These are phyloP conservation scores for Fraxinus pennsylvanica DNA, from an alignment of 257 asterid genomes.

Conservation along the genomic window DNA sequence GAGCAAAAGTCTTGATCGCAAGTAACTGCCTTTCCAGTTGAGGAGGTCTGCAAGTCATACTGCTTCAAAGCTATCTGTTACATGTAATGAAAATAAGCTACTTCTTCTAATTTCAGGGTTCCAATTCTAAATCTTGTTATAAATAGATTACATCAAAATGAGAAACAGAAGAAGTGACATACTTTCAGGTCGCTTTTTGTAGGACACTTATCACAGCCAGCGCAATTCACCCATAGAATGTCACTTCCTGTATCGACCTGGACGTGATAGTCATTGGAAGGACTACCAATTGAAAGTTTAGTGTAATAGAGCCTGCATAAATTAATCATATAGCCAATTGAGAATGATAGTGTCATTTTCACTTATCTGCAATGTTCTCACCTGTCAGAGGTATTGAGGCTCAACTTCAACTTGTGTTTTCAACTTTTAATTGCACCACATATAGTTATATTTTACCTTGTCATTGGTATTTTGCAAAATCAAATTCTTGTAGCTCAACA, in stretches of 20 bases:
- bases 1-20: slow-evolving; percentile 59
- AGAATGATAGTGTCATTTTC: background rate
- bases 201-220: slow-evolving; percentile 52
- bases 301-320: slow-evolving; percentile 61
- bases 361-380: background rate
- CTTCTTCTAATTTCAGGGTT: slow-evolving; percentile 9
- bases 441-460: background rate
- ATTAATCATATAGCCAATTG: slow-evolving; percentile 12
- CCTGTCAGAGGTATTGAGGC: background rate
- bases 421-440: background rate
- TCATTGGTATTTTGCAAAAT: background rate
- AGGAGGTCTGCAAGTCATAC: slow-evolving; percentile 50
- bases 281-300: slow-evolving; percentile 54
- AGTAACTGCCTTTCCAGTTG: slow-evolving; percentile 43
- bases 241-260: slow-evolving; percentile 79
- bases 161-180: slow-evolving; percentile 19
- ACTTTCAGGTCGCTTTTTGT: slow-evolving; percentile 53
- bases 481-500: background rate
- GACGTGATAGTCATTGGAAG: slow-evolving; percentile 56
- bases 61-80: slow-evolving; percentile 51
- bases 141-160: background rate
- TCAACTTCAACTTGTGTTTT: background rate
- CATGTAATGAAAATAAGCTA: background rate
- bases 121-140: background rate
- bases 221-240: slow-evolving; percentile 62